Conservation (phyloP, 352 stramenopile genomes). For the Globisporangium acanthophoron region DNA sequence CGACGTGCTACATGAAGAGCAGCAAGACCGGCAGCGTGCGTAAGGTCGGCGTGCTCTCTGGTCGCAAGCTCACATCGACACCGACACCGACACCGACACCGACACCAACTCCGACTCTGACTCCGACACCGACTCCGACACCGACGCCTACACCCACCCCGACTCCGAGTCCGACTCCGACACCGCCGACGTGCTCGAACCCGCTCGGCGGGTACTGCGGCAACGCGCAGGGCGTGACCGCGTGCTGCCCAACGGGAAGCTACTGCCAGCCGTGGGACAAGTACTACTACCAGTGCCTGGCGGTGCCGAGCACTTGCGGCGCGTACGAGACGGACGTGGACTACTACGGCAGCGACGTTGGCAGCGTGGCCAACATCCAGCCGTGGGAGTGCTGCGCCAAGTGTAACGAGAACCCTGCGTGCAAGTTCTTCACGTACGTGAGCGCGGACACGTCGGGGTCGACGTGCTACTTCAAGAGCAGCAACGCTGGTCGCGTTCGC, state of each 20-base stretch:
- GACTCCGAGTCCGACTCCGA: background rate
- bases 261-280: conserved; percentile 48
- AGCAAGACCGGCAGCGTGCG: conserved; percentile 13
- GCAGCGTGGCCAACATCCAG: conserved; percentile 20
- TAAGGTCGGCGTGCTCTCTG: conserved; percentile 26
- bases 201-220: background rate
- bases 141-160: too few relatives aligned
- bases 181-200: background rate
- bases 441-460: conserved; percentile 10
- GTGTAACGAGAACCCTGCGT: conserved; percentile 18
- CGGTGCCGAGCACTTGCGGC: conserved; percentile 20
- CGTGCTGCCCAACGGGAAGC: conserved; percentile 24
- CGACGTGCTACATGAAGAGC: conserved; percentile 39
- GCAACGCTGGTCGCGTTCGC: background rate
- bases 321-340: conserved; percentile 40
- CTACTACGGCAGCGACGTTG: conserved; percentile 39
- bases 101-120: too few relatives aligned
- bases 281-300: conserved; percentile 52
- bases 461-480: conserved; percentile 32
- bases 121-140: too few relatives aligned
- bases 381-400: conserved; percentile 29
- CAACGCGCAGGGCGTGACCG: conserved; percentile 13
- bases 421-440: conserved; percentile 26
- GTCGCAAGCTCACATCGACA: conserved; percentile 1
- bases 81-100: too few relatives aligned